phyloP scores from a whole-genome alignment of 2,329 filamentous ascomycete species.

The Piedraia hortae region DNA sequence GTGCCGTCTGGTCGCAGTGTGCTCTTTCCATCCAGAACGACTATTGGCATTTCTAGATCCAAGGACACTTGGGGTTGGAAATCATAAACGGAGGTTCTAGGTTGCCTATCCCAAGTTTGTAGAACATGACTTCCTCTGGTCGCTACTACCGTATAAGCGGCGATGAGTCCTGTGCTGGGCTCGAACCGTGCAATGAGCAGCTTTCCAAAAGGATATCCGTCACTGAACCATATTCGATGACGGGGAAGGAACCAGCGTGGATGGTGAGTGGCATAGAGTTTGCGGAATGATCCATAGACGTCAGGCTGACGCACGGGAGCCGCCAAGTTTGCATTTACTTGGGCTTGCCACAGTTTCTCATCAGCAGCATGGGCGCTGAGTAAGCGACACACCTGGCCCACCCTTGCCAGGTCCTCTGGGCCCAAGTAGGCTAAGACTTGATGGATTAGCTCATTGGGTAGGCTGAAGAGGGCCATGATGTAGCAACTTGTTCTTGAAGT shows the following conservation, averaged over 20 bases:
- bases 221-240: slow-evolving; percentile 65
- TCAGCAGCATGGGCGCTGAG: slow-evolving; percentile 31
- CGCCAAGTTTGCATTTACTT: slow-evolving; percentile 42
- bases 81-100: slow-evolving; percentile 37
- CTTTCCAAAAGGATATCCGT: slow-evolving; percentile 44
- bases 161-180: slow-evolving; percentile 42
- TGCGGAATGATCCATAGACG: slow-evolving; percentile 35
- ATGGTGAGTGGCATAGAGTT: slow-evolving; percentile 47
- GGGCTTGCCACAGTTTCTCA: slow-evolving; percentile 43
- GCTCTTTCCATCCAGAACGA: slow-evolving; percentile 15
- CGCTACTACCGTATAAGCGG: slow-evolving; percentile 51
- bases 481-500: too few species aligned
- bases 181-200: slow-evolving; percentile 56
- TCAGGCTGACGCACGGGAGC: slow-evolving; percentile 24
- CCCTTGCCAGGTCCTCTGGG: slow-evolving; percentile 31
- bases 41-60: slow-evolving; percentile 45
- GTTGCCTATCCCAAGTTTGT: slow-evolving; percentile 36
- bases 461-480: too few species aligned
- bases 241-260: slow-evolving; percentile 63
- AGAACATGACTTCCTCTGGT: slow-evolving; percentile 27
- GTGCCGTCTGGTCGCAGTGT: slow-evolving; percentile 3
- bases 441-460: slow-evolving; percentile 52
- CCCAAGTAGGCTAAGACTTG: slow-evolving; percentile 40
- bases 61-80: slow-evolving; percentile 45
- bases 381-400: slow-evolving; percentile 32